phyloP scores from a whole-genome alignment of 1,284 basidiomycete species.

The Ceratobasidium sp. region DNA sequence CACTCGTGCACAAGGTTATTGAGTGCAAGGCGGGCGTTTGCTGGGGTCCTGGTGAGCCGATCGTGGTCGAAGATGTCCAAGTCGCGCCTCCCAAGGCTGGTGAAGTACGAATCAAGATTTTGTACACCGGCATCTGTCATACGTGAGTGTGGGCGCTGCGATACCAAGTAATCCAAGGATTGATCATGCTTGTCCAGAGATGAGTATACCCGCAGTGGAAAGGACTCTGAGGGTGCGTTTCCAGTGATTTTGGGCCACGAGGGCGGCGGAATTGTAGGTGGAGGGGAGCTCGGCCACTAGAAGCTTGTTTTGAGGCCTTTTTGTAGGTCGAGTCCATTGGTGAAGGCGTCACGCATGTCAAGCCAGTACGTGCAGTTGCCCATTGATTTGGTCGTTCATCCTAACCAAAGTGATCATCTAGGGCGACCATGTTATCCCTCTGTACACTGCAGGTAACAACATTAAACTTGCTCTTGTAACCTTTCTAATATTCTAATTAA shows the following conservation, averaged over 20 bases:
- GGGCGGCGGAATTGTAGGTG: constrained; percentile 82
- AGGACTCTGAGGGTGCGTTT: constrained; percentile 97
- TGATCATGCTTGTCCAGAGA: constrained; percentile 62
- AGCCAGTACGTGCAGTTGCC: constrained; percentile 62
- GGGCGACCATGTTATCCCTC: constrained; percentile 95
- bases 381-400: not conserved
- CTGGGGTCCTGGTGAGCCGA: constrained; percentile 92
- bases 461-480: not conserved
- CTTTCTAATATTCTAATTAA: constrained; percentile 44
- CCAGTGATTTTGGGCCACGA: constrained; percentile 96
- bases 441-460: constrained; percentile 86
- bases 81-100: constrained; percentile 90
- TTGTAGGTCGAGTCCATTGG: constrained; percentile 92
- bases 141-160: constrained; percentile 63
- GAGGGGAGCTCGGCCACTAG: not conserved
- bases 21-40: constrained; percentile 96
- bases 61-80: constrained; percentile 92
- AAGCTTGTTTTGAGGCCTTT: constrained; percentile 48
- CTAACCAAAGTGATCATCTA: constrained; percentile 53
- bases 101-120: constrained; percentile 94
- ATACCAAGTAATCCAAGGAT: constrained; percentile 11
- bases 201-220: constrained; percentile 96
- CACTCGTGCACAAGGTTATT: constrained; percentile 66
- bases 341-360: constrained; percentile 90
- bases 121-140: constrained; percentile 96